A percentile compares a stretch with the other conserved stretches of the same genome.
Conservation (phyloP, 352 stramenopile genomes). For the Peronospora tabacina region DNA sequence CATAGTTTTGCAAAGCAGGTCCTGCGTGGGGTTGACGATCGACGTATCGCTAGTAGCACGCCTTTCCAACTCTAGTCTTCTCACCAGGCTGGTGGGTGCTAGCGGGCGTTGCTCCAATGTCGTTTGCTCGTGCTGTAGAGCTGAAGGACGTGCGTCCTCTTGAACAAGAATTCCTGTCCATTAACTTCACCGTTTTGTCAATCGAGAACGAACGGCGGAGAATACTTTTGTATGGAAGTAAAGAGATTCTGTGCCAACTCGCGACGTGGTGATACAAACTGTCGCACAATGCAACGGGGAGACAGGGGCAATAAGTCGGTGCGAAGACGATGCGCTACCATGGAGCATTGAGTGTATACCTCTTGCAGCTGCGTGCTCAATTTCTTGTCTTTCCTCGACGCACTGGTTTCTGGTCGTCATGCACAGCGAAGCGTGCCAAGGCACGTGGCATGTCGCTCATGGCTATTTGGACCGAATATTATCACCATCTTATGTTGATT, state of each 20-base stretch:
- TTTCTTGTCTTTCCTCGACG: constrained; percentile 5
- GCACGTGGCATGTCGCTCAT: background rate
- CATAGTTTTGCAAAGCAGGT: constrained; percentile 5
- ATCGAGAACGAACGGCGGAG: background rate
- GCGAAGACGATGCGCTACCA: background rate
- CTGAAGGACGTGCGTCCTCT: background rate
- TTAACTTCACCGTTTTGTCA: background rate
- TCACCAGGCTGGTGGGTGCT: constrained; percentile 1
- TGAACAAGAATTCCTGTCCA: background rate
- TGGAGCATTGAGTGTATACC: background rate
- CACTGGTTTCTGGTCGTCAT: background rate
- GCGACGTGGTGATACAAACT: background rate
- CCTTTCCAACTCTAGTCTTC: background rate
- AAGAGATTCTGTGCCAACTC: constrained; percentile 8
- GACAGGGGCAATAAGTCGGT: constrained; percentile 13
- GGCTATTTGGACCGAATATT: background rate
- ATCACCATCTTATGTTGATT: background rate
- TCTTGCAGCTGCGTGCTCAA: constrained; percentile 6
- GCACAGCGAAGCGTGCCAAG: background rate
- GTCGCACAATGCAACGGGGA: background rate
- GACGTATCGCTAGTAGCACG: constrained; percentile 11
- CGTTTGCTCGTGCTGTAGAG: background rate
- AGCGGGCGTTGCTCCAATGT: constrained; percentile 1
- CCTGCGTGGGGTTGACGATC: background rate
- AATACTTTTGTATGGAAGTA: constrained; percentile 3